A percentile compares a stretch with the other conserved stretches of the same genome.
Evolutionary conservation across 768 basidiomycete genomes (phyloP).

Genomic region (Asterophora parasitica): DNA sequence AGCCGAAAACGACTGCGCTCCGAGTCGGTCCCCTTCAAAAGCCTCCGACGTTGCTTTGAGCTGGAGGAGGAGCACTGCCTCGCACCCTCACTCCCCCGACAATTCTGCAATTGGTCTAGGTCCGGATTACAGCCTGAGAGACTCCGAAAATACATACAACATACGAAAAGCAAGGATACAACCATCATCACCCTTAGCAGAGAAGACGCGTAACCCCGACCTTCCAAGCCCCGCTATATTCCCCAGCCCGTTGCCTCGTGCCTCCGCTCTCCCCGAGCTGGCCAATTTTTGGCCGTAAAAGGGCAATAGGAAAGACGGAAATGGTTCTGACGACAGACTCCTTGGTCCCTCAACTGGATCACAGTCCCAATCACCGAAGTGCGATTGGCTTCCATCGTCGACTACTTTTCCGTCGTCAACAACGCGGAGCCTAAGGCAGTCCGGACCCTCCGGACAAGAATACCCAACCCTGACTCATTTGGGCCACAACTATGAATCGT

Average conservation of each 20-base stretch:
- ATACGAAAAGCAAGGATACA: background rate
- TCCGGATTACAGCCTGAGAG: background rate
- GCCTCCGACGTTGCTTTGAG: background rate
- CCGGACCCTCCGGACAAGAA: background rate
- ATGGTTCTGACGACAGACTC: background rate
- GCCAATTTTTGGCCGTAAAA: background rate
- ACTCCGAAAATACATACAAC: background rate
- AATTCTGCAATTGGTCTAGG: background rate
- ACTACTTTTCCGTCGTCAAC: background rate
- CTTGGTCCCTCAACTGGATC: background rate
- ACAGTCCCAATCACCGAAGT: background rate
- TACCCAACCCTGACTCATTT: background rate
- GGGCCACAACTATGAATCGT: too few relatives aligned
- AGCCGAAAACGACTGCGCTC: background rate
- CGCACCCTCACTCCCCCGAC: background rate
- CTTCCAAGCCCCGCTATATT: background rate
- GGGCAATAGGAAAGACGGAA: background rate
- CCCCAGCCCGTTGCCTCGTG: background rate
- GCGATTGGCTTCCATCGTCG: background rate
- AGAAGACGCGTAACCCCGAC: constrained; percentile 2
- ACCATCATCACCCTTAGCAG: background rate
- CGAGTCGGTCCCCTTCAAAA: background rate
- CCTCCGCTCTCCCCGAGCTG: background rate
- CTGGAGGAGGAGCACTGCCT: background rate
- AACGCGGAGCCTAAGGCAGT: background rate